phyloP scores from a whole-genome alignment of 257 asterid genomes.

The Linderniella brevidens region DNA sequence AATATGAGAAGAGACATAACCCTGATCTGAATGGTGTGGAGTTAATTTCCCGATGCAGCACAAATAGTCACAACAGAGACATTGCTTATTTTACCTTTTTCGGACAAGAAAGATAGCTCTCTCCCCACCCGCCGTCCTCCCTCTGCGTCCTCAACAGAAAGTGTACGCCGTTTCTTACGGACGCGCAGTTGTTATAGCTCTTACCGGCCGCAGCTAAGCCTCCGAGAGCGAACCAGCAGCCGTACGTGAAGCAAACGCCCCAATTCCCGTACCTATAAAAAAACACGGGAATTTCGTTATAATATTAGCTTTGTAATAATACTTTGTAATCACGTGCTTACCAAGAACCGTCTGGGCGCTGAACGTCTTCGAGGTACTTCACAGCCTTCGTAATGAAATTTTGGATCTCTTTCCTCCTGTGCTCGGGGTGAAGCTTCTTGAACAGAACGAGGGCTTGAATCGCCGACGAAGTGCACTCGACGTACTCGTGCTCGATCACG shows the following conservation, averaged over 20 bases:
- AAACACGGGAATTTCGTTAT: no score
- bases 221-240: constrained; percentile 59
- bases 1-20: no score
- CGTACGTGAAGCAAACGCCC: constrained; percentile 80
- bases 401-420: constrained; percentile 46
- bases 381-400: constrained; percentile 25
- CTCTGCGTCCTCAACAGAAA: constrained; percentile 45
- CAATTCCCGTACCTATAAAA: constrained; percentile 42
- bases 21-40: no score
- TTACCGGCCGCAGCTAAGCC: constrained; percentile 52
- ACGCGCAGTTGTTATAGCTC: constrained; percentile 25
- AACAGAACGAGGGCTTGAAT: constrained; percentile 56
- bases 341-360: constrained; percentile 78
- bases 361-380: constrained; percentile 37
- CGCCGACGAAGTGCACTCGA: constrained; percentile 68
- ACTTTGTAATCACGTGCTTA: constrained; percentile 8
- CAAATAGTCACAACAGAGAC: no score
- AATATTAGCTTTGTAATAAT: no score
- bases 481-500: constrained; percentile 69
- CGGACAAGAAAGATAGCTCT: constrained; percentile 61
- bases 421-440: constrained; percentile 36
- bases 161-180: constrained; percentile 35
- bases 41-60: no score
- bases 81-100: constrained; percentile 36
- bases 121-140: constrained; percentile 75